Evolutionary conservation across 2,329 filamentous ascomycete genomes (phyloP).

Genomic region (Lecanicillium sp.): DNA sequence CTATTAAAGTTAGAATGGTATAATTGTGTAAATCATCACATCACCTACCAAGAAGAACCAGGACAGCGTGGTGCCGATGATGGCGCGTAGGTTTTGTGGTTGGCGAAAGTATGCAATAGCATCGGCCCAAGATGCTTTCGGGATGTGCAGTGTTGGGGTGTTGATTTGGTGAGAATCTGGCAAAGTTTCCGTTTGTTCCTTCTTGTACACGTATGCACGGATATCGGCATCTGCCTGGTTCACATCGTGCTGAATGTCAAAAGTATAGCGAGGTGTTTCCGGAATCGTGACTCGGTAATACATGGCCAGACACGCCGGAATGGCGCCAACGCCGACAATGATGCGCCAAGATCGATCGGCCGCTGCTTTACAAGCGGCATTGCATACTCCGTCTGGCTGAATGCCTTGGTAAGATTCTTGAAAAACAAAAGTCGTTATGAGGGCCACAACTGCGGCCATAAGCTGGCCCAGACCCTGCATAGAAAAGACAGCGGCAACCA

Average conservation of each 20-base stretch:
- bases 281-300: conserved; percentile 83
- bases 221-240: conserved; percentile 70
- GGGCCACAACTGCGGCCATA: conserved; percentile 58
- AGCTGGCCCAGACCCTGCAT: conserved; percentile 84
- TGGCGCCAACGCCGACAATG: conserved; percentile 69
- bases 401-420: conserved; percentile 39
- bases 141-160: conserved; percentile 48
- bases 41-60: conserved; percentile 65
- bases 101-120: conserved; percentile 59
- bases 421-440: conserved; percentile 61
- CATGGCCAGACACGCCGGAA: conserved; percentile 72
- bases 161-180: conserved; percentile 21
- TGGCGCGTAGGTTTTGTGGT: conserved; percentile 62
- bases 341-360: conserved; percentile 79
- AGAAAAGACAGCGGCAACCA: conserved; percentile 77
- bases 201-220: conserved; percentile 47
- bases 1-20: conserved; percentile 18
- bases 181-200: conserved; percentile 11
- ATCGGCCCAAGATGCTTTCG: conserved; percentile 63
- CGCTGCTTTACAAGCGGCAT: conserved; percentile 55
- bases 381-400: conserved; percentile 40
- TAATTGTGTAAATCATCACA: not conserved
- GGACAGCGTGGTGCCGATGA: conserved; percentile 69
- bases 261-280: conserved; percentile 77
- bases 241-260: conserved; percentile 69